These are phyloP conservation scores for Colletotrichum navitas DNA, from an alignment of 2,329 filamentous ascomycete species.

Conservation along the genomic window DNA sequence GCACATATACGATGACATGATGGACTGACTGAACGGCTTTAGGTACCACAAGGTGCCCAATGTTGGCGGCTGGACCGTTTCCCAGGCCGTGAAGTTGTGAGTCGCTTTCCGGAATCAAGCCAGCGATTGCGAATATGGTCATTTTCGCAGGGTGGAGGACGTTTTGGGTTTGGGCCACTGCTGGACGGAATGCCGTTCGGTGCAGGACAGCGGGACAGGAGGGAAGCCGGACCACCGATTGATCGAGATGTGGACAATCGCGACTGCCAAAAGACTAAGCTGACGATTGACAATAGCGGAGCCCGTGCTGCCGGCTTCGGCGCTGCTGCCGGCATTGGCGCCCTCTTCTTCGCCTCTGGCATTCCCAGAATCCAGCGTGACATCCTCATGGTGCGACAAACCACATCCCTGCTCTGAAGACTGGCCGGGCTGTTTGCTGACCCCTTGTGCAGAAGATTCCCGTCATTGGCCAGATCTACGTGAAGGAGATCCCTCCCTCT, in stretches of 20 bases:
- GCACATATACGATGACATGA: neutral
- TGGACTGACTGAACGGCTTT: slow-evolving; percentile 47
- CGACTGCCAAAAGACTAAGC: neutral
- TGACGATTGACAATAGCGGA: slow-evolving; percentile 55
- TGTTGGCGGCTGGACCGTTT: slow-evolving; percentile 64
- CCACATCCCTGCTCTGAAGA: neutral
- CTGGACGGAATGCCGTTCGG: neutral
- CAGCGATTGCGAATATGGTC: neutral
- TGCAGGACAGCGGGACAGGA: neutral
- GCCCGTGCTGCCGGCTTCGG: slow-evolving; percentile 67
- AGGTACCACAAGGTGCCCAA: slow-evolving; percentile 73
- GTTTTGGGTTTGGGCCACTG: too few relatives aligned
- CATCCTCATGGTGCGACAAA: slow-evolving; percentile 65
- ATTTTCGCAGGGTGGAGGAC: neutral
- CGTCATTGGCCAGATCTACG: slow-evolving; percentile 63
- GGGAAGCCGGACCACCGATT: neutral
- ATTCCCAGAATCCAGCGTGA: slow-evolving; percentile 72
- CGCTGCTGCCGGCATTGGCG: slow-evolving; percentile 67
- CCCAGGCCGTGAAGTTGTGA: slow-evolving; percentile 65
- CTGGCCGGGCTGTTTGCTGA: slow-evolving; percentile 45
- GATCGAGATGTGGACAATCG: neutral
- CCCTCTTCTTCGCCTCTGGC: slow-evolving; percentile 72
- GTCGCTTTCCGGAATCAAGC: slow-evolving; percentile 45
- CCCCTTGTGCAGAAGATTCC: slow-evolving; percentile 63
- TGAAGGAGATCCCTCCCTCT: slow-evolving; percentile 67